Percentiles rank a stretch among this genome's conserved stretches.
Evolutionary conservation across 2,329 filamentous ascomycete species (phyloP).

Genomic region (Pseudogymnoascus sp.): DNA sequence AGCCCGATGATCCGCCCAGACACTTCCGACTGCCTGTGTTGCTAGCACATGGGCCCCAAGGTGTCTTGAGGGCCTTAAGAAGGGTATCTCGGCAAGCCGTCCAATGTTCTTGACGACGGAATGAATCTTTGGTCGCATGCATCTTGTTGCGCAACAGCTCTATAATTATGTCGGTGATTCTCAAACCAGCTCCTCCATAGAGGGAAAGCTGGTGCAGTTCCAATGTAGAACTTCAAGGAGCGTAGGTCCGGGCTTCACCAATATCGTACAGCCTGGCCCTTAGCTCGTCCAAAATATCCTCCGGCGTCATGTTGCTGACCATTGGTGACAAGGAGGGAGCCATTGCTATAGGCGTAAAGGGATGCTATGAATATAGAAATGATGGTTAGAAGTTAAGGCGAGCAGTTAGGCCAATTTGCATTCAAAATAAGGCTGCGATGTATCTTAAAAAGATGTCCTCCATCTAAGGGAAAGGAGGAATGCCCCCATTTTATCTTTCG

Average conservation of each 20-base stretch:
- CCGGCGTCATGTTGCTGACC: not conserved
- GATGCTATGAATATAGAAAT: not conserved
- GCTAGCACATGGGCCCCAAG: not conserved
- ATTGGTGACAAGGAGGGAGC: not conserved
- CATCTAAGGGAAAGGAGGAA: not conserved
- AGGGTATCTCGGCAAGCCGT: not conserved
- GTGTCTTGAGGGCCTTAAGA: not conserved
- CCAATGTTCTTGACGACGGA: not conserved
- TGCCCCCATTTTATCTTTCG: not conserved
- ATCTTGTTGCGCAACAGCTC: not conserved
- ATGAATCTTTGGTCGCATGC: not conserved
- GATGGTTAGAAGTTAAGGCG: not conserved
- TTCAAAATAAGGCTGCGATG: not conserved
- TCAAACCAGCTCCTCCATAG: not conserved
- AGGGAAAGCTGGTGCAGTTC: not conserved
- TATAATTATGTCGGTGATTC: not conserved
- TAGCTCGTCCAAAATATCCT: not conserved
- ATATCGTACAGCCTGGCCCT: not conserved
- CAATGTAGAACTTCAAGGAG: not conserved
- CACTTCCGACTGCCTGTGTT: not conserved
- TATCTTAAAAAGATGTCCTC: not conserved
- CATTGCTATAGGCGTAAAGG: not conserved
- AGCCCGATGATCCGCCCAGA: not conserved
- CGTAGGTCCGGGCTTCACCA: not conserved
- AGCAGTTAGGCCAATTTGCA: not conserved